Base-by-base conservation (phyloP, 192 early-diverging fungal genomes). In the Umbelopsis isabellina region DNA sequence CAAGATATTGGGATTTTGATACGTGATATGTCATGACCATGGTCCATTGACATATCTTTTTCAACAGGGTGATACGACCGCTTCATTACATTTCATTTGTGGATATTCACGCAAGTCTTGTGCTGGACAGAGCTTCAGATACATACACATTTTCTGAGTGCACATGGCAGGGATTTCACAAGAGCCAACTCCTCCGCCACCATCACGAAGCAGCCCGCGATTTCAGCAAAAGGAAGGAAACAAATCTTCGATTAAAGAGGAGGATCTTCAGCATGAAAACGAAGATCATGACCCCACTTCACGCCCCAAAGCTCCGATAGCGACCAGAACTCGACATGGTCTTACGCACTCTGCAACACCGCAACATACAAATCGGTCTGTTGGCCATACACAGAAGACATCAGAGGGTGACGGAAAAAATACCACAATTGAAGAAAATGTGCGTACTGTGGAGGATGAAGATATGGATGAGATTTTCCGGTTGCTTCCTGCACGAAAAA, bases 161-260 rank as follows among this genome's bases (percentile, higher is more conserved):
- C 27, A 61, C 33, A 61, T 61, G 55, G 55, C 55, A 15, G 55
- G 23, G 37, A 61, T 16, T 61, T 27, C 55, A 35, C 55, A 61
- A 61, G 25, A 22, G 23, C 25, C 30, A n/a, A 15, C 55, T 61
- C 30, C 55, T 61, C 27, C 55, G 30, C 55, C 25, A n/a, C 55
- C 55, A 11, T 61, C 55, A 25, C 27, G 55, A 61, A 61, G 55
- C 25, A 61, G 55, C 55, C 55, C 55, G 7, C 55, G 55, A 35
- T 61, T 61, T 35, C 55, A 61, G 30, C 55, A 37, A 61, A 33
- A 15, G 13, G 16, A 33, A 6, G 55, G 33, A n/a, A 61, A 35
- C 18, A 25, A 18, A 33, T 61, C 55, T 1, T 35, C 55, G 25
- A 11, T 27, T 58, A 58, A 58, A 35, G 27, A n/a, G 27, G 55